Conservation (phyloP, 176 grass and related monocot species). For the Oryza meyeriana region DNA sequence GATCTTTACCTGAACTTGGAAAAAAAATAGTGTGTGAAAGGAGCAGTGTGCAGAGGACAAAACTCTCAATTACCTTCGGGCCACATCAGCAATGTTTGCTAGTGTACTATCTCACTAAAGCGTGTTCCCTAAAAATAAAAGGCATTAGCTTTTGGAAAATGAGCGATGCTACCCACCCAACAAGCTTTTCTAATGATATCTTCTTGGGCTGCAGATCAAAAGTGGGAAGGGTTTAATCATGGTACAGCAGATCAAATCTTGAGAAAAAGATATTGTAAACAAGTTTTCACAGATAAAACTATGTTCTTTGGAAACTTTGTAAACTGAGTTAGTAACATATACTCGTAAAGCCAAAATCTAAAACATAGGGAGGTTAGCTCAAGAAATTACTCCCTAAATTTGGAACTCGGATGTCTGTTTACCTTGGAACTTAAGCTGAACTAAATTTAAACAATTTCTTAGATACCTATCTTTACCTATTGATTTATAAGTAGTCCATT, state of each 20-base stretch:
- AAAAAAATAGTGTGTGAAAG: not conserved
- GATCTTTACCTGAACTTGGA: not conserved
- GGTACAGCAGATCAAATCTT: no score
- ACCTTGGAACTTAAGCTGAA: not conserved
- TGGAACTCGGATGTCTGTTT: not conserved
- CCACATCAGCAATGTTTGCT: not conserved
- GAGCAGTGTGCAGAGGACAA: not conserved
- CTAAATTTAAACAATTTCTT: not conserved
- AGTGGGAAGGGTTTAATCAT: not conserved
- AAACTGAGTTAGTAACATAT: no score
- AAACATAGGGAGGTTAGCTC: not conserved
- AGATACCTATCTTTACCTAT: not conserved
- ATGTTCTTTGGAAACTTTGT: no score
- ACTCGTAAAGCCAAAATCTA: no score
- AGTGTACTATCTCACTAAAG: not conserved
- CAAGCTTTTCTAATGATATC: not conserved
- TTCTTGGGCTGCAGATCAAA: not conserved
- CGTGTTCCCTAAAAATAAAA: not conserved
- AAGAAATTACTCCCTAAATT: not conserved
- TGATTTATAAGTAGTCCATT: no score
- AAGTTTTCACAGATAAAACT: no score
- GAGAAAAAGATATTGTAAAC: no score
- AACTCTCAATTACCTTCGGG: not conserved
- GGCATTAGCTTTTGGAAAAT: not conserved
- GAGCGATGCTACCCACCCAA: not conserved